phyloP scores from a whole-genome alignment of 192 early-diverging fungal genomes.

The Coemansia sp. region DNA sequence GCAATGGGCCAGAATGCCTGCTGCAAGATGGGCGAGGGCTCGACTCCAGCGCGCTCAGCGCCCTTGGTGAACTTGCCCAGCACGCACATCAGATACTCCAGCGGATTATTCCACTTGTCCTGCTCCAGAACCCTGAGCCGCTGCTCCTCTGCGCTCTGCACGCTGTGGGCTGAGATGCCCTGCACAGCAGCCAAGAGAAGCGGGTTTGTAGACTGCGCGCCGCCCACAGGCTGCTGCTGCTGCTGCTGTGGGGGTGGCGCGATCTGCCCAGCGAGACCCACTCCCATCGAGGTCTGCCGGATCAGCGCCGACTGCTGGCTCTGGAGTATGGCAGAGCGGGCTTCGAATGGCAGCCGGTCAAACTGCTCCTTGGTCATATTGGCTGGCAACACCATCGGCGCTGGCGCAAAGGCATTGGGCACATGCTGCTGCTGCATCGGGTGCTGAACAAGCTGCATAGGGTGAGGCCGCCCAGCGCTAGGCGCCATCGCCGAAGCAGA shows the following conservation, averaged over 20 bases:
- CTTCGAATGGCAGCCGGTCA: constrained; percentile 28
- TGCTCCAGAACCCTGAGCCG: constrained; percentile 35
- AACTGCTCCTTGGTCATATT: constrained; percentile 43
- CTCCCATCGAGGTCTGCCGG: constrained; percentile 30
- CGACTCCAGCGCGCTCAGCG: constrained; percentile 42
- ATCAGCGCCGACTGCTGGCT: constrained; percentile 37
- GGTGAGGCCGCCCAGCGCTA: background rate
- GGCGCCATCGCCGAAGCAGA: background rate
- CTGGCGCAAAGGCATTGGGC: constrained; percentile 21
- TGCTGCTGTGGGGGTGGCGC: constrained; percentile 14
- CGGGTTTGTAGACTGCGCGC: constrained; percentile 4
- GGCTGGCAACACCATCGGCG: constrained; percentile 32
- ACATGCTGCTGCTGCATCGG: constrained; percentile 9
- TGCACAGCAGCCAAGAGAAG: constrained; percentile 24
- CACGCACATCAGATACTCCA: constrained; percentile 53
- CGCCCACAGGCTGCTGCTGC: constrained; percentile 5
- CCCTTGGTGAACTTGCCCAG: constrained; percentile 36
- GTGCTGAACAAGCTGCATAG: background rate
- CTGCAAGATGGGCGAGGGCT: constrained; percentile 46
- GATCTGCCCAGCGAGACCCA: background rate
- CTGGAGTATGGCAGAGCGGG: constrained; percentile 25
- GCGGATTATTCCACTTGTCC: constrained; percentile 49
- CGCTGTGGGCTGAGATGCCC: constrained; percentile 1
- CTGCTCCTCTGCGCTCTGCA: constrained; percentile 27
- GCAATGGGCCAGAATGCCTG: constrained; percentile 53